Percentiles rank a stretch among this genome's conserved stretches.
phyloP scores from a whole-genome alignment of 306 rosid species.

The Alnus rubra region DNA sequence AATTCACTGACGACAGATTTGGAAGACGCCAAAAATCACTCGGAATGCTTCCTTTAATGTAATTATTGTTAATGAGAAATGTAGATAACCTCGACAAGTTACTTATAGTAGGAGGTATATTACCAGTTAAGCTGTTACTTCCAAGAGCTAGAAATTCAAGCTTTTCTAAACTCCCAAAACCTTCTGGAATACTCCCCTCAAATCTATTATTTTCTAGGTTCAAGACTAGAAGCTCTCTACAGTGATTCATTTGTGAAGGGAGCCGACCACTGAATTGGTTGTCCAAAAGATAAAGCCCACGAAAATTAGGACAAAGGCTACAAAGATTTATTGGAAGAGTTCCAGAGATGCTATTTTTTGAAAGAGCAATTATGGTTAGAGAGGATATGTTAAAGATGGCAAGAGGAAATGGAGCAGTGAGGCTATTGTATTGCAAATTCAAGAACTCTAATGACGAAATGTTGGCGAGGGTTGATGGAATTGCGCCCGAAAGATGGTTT shows the following conservation, averaged over 20 bases:
- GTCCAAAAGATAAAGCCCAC: rapidly evolving
- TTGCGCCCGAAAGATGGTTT: too few species aligned
- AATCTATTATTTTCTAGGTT: background rate
- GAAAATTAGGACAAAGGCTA: background rate
- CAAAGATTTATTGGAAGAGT: background rate
- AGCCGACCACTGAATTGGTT: background rate
- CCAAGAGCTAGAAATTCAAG: background rate
- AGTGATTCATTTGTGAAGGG: background rate
- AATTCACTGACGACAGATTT: background rate
- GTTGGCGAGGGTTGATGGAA: too few species aligned
- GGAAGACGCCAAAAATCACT: background rate
- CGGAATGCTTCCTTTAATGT: background rate
- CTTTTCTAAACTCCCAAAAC: background rate
- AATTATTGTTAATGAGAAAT: background rate
- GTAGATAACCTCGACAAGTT: background rate
- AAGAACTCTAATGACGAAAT: too few species aligned
- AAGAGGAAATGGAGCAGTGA: too few species aligned
- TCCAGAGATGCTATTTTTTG: background rate
- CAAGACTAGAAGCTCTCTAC: background rate
- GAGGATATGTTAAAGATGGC: too few species aligned
- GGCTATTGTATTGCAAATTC: too few species aligned
- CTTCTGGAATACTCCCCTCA: background rate
- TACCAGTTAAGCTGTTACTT: background rate
- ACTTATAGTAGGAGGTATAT: background rate
- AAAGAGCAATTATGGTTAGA: background rate